phyloP scores from a whole-genome alignment of 495 filamentous ascomycete genomes.

The Hyphodiscus hymeniophilus region DNA sequence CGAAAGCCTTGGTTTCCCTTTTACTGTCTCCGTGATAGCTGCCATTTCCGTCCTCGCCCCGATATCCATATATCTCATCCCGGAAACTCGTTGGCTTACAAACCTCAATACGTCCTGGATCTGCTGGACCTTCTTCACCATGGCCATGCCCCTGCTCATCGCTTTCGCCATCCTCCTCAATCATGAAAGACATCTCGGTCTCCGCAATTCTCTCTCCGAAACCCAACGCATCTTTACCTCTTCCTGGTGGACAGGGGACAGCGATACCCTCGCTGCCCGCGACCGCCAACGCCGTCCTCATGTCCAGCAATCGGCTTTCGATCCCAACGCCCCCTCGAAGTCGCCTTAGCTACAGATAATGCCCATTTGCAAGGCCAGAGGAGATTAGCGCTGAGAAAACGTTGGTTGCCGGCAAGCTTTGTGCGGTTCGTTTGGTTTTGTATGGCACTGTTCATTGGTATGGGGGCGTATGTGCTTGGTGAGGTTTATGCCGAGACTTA shows the following conservation, averaged over 20 bases:
- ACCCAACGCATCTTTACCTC: slow-evolving; percentile 56
- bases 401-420: slow-evolving; percentile 51
- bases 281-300: slow-evolving; percentile 23
- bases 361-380: not conserved
- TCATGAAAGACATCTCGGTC: slow-evolving; percentile 46
- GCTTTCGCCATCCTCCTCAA: slow-evolving; percentile 51
- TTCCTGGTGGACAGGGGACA: slow-evolving; percentile 46
- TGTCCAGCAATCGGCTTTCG: slow-evolving; percentile 13
- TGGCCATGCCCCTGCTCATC: slow-evolving; percentile 53
- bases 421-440: slow-evolving; percentile 62
- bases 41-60: slow-evolving; percentile 43
- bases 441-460: slow-evolving; percentile 46
- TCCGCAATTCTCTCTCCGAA: slow-evolving; percentile 47
- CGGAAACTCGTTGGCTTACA: slow-evolving; percentile 37
- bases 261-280: slow-evolving; percentile 14
- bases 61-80: slow-evolving; percentile 47
- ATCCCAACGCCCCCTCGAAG: slow-evolving; percentile 21
- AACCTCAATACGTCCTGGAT: slow-evolving; percentile 56
- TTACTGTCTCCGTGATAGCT: slow-evolving; percentile 47
- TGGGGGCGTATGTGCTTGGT: slow-evolving; percentile 53
- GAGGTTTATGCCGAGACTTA: slow-evolving; percentile 62
- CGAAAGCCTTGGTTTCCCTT: slow-evolving; percentile 45
- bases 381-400: slow-evolving; percentile 21
- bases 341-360: slow-evolving; percentile 15
- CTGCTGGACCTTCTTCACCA: slow-evolving; percentile 54